Conservation (phyloP, 192 early-diverging fungal genomes). For the Podochytrium sp. region DNA sequence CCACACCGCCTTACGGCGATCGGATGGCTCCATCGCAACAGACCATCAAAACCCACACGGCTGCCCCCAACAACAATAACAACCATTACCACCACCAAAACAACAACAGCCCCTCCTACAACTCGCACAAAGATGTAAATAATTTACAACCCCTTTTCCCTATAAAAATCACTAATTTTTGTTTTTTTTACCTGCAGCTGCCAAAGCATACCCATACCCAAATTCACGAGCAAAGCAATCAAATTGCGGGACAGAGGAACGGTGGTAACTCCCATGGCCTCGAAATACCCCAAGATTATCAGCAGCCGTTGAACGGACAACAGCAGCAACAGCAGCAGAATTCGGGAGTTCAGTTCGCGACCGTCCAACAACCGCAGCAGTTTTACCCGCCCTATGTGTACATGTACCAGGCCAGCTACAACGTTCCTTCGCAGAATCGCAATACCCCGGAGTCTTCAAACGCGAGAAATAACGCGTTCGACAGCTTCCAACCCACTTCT, state of each 20-base stretch:
- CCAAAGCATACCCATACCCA: too few relatives aligned
- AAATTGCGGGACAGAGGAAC: too few relatives aligned
- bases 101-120: background rate
- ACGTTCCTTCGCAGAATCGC: too few relatives aligned
- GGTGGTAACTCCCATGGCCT: too few relatives aligned
- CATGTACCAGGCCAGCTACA: background rate
- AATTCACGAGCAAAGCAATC: too few relatives aligned
- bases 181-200: too few relatives aligned
- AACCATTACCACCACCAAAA: background rate
- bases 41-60: background rate
- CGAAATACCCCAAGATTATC: too few relatives aligned
- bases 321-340: background rate
- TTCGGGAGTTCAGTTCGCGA: background rate
- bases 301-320: too few relatives aligned
- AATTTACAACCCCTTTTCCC: background rate
- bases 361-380: background rate
- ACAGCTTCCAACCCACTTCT: background rate
- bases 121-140: background rate
- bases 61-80: background rate
- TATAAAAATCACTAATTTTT: too few relatives aligned
- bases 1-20: too few relatives aligned
- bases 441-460: background rate
- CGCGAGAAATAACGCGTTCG: background rate
- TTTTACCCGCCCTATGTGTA: conserved; percentile 2
- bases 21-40: too few relatives aligned